Conservation (phyloP, 371 early-diverging fungal species). For the Zancudomyces culisetae region DNA sequence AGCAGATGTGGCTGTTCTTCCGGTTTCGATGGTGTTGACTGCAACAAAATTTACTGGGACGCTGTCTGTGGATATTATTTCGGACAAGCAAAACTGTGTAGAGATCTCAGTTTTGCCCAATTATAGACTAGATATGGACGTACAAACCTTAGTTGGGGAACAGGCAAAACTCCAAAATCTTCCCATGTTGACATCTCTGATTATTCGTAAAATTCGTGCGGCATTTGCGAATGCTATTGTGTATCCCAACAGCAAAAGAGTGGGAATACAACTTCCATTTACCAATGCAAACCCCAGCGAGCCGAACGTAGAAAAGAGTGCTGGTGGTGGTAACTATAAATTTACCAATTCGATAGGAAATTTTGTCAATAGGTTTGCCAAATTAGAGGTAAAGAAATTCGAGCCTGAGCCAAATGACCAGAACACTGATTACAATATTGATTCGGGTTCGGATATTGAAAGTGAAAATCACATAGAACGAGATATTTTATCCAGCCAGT, state of each 20-base stretch:
- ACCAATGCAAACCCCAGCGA: neutral
- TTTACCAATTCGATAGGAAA: neutral
- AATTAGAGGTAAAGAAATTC: neutral
- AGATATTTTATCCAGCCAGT: neutral
- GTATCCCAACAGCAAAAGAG: conserved; percentile 16
- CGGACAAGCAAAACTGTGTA: conserved; percentile 22
- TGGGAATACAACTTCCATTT: conserved; percentile 21
- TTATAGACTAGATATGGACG: conserved; percentile 63
- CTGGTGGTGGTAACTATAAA: neutral
- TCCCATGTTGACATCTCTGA: conserved; percentile 71
- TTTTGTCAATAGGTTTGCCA: neutral
- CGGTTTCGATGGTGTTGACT: conserved; percentile 62
- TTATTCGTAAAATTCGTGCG: conserved; percentile 26
- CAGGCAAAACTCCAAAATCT: conserved; percentile 84
- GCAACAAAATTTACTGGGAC: conserved; percentile 76
- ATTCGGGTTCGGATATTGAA: neutral
- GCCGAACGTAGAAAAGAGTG: neutral
- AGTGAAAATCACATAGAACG: neutral
- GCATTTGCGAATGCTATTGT: conserved; percentile 22
- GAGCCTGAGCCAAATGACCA: neutral
- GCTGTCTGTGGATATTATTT: conserved; percentile 29
- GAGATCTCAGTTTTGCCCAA: conserved; percentile 43
- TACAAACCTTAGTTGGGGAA: conserved; percentile 73
- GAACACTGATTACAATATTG: neutral
- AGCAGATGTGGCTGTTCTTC: conserved; percentile 66